Conservation (phyloP, 352 stramenopile species). For the Elongisporangium anandrum region DNA sequence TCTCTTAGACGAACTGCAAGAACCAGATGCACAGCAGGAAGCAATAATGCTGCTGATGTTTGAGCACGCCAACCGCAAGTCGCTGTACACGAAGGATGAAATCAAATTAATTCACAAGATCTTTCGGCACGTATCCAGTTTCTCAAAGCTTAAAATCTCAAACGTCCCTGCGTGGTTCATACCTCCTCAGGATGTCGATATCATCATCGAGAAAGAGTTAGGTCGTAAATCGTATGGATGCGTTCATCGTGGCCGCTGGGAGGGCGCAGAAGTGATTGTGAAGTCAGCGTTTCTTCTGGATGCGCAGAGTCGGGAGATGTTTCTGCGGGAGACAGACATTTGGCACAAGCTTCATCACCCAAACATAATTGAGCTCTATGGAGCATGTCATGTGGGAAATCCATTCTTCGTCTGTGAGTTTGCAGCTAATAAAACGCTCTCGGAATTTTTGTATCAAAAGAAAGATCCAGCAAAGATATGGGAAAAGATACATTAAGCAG, state of each 20-base stretch:
- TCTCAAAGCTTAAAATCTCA: conserved; percentile 4
- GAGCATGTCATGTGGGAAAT: conserved; percentile 11
- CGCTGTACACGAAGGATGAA: conserved; percentile 5
- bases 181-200: conserved; percentile 11
- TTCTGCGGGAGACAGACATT: conserved; percentile 10
- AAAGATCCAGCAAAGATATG: conserved; percentile 1
- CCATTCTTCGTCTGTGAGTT: conserved; percentile 13
- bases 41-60: conserved; percentile 10
- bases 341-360: conserved; percentile 15
- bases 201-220: neutral
- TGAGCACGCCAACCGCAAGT: conserved; percentile 6
- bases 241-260: neutral
- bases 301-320: neutral
- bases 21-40: conserved; percentile 1
- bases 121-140: neutral
- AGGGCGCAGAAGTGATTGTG: neutral
- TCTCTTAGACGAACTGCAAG: conserved; percentile 4
- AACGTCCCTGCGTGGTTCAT: conserved; percentile 14
- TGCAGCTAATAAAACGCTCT: conserved; percentile 3
- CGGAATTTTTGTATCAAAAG: conserved; percentile 2
- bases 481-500: conserved; percentile 6
- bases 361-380: conserved; percentile 18
- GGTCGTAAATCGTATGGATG: neutral
- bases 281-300: neutral
- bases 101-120: conserved; percentile 1